Percentiles rank a stretch among this genome's conserved stretches.
phyloP scores from a whole-genome alignment of 2,329 filamentous ascomycete genomes.

The Ceratocystiopsis brevicomis region DNA sequence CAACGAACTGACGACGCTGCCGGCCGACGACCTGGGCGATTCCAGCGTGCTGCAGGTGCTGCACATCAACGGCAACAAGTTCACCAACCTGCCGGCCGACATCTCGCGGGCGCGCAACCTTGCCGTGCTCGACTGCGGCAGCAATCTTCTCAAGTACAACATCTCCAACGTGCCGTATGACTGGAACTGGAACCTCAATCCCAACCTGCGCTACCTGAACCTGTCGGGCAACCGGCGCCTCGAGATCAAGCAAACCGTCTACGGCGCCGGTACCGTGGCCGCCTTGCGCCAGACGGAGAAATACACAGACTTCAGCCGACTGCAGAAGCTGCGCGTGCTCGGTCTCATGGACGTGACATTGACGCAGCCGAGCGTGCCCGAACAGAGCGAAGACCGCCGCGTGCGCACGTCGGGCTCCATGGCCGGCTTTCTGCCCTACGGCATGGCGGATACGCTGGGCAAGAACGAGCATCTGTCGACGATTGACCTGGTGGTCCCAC shows the following conservation, averaged over 20 bases:
- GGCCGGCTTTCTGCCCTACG: conserved; percentile 79
- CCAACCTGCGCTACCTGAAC: conserved; percentile 84
- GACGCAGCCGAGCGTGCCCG: conserved; percentile 79
- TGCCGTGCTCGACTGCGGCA: conserved; percentile 81
- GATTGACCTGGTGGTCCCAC: conserved; percentile 84
- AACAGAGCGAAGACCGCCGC: conserved; percentile 86
- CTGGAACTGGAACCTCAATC: conserved; percentile 99
- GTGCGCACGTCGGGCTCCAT: conserved; percentile 92
- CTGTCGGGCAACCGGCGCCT: conserved; percentile 90
- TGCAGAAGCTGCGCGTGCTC: conserved; percentile 68
- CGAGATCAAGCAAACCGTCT: conserved; percentile 60
- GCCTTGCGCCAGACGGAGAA: conserved; percentile 38
- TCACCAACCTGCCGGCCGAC: conserved; percentile 88
- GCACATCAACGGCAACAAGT: conserved; percentile 94
- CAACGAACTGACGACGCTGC: conserved; percentile 79
- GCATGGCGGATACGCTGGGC: conserved; percentile 91
- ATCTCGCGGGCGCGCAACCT: conserved; percentile 87
- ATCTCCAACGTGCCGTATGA: conserved; percentile 98
- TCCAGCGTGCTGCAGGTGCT: conserved; percentile 71
- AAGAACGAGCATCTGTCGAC: conserved; percentile 89
- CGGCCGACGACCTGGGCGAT: conserved; percentile 86
- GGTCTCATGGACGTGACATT: conserved; percentile 97
- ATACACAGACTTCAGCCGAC: conserved; percentile 75
- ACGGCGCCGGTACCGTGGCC: conserved; percentile 23
- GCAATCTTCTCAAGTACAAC: conserved; percentile 93